Evolutionary conservation across 192 early-diverging fungal species (phyloP), one percentile per base, ranked within the genome.

Genomic region (Jimgerdemannia flammicorona): DNA sequence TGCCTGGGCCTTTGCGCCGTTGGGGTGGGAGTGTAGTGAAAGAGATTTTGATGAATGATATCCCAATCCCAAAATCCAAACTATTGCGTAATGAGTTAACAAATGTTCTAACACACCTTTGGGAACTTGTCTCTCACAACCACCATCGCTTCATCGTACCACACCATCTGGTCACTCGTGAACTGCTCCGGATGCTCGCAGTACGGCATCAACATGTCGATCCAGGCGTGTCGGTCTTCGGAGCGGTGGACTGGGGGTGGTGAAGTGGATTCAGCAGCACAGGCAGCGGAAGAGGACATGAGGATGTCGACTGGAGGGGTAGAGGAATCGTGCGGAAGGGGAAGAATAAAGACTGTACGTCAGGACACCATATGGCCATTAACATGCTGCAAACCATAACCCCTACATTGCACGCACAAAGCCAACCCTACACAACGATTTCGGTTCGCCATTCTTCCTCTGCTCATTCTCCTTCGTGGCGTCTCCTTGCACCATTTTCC

Each of bases 111-210:
- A n/a, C 66, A 66, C 70, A 74, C 83, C 80, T 90, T 89, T 14
- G 89, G 86, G 76, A 78, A 92, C 54, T 79, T 82, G 72, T 92
- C 90, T 43, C 49, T 71, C 19, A 91, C 77, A 14, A 88, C 79
- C 3, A 92, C 83, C 65, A 82, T 40, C 0, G 84, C 74, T 19
- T 74, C 73, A 40, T 87, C 82, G 43, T 81, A 83, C 77, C 70
- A 71, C 43, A 84, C 77, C 9, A 84, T 83, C 44, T 76, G 70
- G 0, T 78, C 69, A n/a, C 69, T 10, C 10, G 79, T 72, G 44
- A 85, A 80, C 64, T 70, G 72, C 9, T 81, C 83, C 18, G 88
- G 87, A 11, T 75, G 7, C n/a, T 70, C 69, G 67, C 77, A 73
- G 73, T 90, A 91, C 4, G 66, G 74, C 4, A 63, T 40, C 39